Conservation (phyloP, 495 filamentous ascomycete species). For the Chaetomium fimeti region DNA sequence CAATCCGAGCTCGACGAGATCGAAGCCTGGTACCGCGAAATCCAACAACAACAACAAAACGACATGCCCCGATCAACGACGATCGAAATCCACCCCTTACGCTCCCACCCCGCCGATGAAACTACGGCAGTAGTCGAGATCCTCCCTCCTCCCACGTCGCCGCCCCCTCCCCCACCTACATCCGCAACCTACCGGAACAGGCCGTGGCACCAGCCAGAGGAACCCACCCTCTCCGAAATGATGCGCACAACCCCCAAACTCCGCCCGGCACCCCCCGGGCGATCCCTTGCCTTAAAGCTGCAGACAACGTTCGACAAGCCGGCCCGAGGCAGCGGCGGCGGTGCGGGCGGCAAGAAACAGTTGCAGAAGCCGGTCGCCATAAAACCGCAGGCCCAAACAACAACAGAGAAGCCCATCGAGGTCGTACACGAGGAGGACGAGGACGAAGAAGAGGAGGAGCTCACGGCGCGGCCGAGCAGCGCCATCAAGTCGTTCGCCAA, state of each 20-base stretch:
- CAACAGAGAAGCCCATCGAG: background rate
- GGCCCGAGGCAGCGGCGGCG: background rate
- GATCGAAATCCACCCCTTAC: slow-evolving; percentile 10
- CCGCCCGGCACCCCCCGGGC: slow-evolving; percentile 19
- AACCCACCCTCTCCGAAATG: slow-evolving; percentile 15
- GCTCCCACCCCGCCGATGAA: slow-evolving; percentile 11
- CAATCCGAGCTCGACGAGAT: slow-evolving; percentile 33
- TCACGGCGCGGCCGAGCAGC: slow-evolving; percentile 41
- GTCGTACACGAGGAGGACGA: slow-evolving; percentile 16
- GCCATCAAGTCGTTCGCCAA: slow-evolving; percentile 20
- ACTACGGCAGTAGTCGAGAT: slow-evolving; percentile 9
- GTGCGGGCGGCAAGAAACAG: background rate
- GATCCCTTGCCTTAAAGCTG: slow-evolving; percentile 38
- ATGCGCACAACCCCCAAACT: slow-evolving; percentile 33
- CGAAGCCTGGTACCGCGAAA: slow-evolving; percentile 38
- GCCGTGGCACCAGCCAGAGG: background rate
- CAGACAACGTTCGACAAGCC: slow-evolving; percentile 39
- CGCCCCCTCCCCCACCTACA: slow-evolving; percentile 12
- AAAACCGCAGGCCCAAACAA: background rate
- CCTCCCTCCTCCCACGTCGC: background rate
- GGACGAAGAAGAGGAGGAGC: slow-evolving; percentile 37
- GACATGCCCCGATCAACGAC: background rate
- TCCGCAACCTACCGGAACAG: background rate
- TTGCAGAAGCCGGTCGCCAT: background rate
- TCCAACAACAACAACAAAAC: slow-evolving; percentile 23